Conservation (phyloP, 257 asterid species). For the Nicotiana benthamiana region DNA sequence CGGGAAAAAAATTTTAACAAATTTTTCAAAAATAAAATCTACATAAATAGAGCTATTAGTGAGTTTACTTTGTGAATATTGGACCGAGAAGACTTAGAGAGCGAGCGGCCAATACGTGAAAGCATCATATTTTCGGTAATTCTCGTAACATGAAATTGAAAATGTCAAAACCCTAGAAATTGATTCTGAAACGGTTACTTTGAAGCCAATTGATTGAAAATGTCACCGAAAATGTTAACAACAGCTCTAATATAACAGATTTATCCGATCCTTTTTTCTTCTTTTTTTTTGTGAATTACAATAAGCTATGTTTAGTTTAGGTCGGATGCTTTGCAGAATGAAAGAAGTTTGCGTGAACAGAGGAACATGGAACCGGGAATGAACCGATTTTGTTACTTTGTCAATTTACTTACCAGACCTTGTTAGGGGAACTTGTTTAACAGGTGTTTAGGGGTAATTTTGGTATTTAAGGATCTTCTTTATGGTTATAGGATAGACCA, state of each 20-base stretch:
- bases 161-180: conserved; percentile 9
- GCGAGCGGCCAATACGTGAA: conserved; percentile 46
- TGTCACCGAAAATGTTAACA: neutral
- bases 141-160: conserved; percentile 24
- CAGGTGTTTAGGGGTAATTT: neutral
- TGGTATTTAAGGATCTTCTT: neutral
- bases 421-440: neutral
- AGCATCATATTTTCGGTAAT: conserved; percentile 30
- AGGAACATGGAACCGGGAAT: neutral
- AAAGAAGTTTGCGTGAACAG: neutral
- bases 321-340: neutral
- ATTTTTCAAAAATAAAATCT: neutral
- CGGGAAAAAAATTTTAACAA: neutral
- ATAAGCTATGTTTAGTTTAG: neutral
- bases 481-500: conserved; percentile 6
- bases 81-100: conserved; percentile 34
- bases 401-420: conserved; percentile 6
- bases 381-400: neutral
- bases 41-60: neutral
- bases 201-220: neutral
- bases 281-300: too few species aligned
- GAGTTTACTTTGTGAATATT: conserved; percentile 28
- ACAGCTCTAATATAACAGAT: neutral
- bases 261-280: too few species aligned
- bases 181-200: neutral